Evolutionary conservation across 768 basidiomycete genomes (phyloP), one percentile per base, ranked within the genome.

Genomic region (Hemileccinum rubropunctum): DNA sequence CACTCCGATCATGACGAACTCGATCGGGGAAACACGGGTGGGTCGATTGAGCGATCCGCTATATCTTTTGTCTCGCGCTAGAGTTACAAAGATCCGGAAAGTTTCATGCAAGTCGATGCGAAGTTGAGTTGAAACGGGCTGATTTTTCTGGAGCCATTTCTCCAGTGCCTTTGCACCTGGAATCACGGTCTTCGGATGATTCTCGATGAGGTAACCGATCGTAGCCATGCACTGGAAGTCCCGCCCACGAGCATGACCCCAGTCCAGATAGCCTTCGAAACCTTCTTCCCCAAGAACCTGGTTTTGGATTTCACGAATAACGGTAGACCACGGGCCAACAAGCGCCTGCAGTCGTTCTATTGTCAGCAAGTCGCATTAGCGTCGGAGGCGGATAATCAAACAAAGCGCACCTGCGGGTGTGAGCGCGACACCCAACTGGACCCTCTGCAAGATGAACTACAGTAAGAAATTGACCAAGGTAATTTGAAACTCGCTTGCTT

Each of bases 271-370:
- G n/a, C 58, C 67, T 36, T 67, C 58, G 46, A 69, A 75, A 11
- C 70, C 70, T 28, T 64, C 57, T 42, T 71, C 66, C 1, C 67
- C 70, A 8, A 66, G 63, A 47, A 73, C 67, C 42, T 66, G 53
- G 11, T 52, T 60, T 48, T 75, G 69, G 26, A 79, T 64, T 6
- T 69, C 65, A 13, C 74, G 74, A 35, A 79, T 73, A 23, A 74
- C 52, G 12, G 70, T 62, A 4, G 77, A 68, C 64, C 74, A 70
- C 9, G 75, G 71, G 1, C 80, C 75, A 45, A 72, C 76, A 46
- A 77, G 70, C 8, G 80, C 79, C 44, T 74, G 72, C 32, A 81
- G 59, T 14, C 78, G 75, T 61, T 81, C 81, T 77, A 53, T 54
- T 52, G 23, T 32, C 39, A 30, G 32, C 4, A 26, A 17, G 21